Evolutionary conservation across 129 eudicot species (phyloP).

Genomic region (Flaveria robusta): DNA sequence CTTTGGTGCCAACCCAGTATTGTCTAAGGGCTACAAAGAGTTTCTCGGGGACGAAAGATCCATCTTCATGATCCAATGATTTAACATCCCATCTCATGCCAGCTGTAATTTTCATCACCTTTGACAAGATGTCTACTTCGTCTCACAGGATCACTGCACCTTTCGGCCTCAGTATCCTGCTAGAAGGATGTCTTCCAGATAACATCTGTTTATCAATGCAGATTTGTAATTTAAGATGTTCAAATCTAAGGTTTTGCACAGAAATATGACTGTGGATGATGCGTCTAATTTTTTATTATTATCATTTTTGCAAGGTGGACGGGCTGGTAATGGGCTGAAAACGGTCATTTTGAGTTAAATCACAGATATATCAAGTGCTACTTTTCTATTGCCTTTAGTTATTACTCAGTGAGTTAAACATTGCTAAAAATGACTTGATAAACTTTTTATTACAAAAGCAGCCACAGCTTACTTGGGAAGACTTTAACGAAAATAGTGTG

Average conservation of each 20-base stretch:
- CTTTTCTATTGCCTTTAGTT: neutral
- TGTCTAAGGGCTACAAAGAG: conserved; percentile 69
- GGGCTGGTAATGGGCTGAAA: neutral
- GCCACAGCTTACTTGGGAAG: neutral
- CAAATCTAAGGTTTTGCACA: neutral
- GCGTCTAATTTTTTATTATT: neutral
- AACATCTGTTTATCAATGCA: conserved; percentile 55
- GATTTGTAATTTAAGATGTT: conserved; percentile 2
- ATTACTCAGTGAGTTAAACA: neutral
- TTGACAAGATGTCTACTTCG: conserved; percentile 70
- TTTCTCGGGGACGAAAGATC: conserved; percentile 81
- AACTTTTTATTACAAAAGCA: neutral
- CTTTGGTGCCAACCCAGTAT: conserved; percentile 64
- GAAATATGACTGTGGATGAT: neutral
- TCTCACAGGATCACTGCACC: conserved; percentile 78
- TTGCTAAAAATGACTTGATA: neutral
- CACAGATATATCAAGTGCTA: neutral
- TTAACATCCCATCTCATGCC: conserved; percentile 93
- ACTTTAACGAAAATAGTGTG: neutral
- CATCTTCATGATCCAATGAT: conserved; percentile 85
- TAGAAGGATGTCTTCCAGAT: conserved; percentile 76
- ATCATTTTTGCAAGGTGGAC: neutral
- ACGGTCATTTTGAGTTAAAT: neutral
- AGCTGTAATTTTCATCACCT: conserved; percentile 63
- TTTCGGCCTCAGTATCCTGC: conserved; percentile 84